phyloP scores from a whole-genome alignment of 2,329 filamentous ascomycete genomes.

The Fusarium buharicum region DNA sequence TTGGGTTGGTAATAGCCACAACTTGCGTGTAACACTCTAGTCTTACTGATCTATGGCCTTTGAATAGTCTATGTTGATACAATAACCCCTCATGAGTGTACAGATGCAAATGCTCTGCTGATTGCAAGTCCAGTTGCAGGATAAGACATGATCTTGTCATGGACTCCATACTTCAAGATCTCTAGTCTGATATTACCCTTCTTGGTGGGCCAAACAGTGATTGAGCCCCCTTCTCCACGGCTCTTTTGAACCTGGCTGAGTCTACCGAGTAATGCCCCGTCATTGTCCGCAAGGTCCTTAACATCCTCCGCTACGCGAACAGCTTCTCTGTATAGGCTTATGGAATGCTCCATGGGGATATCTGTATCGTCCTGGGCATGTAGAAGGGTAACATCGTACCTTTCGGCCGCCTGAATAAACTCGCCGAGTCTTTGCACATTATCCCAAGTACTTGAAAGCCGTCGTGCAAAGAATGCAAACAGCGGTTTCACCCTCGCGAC shows the following conservation, averaged over 20 bases:
- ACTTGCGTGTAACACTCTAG: too few relatives aligned
- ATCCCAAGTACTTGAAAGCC: conserved; percentile 57
- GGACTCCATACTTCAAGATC: conserved; percentile 61
- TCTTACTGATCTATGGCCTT: neutral
- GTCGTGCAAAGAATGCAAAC: conserved; percentile 53
- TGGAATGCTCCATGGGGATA: conserved; percentile 58
- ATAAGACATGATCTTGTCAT: conserved; percentile 63
- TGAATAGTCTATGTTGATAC: neutral
- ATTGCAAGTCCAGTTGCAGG: conserved; percentile 60
- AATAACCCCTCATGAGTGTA: neutral
- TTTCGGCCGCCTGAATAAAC: conserved; percentile 46
- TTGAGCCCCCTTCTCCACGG: conserved; percentile 57
- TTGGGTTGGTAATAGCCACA: too few relatives aligned
- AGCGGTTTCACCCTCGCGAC: conserved; percentile 58
- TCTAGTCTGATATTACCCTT: conserved; percentile 59
- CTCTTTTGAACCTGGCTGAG: conserved; percentile 35
- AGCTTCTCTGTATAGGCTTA: conserved; percentile 59
- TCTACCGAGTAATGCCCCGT: conserved; percentile 3
- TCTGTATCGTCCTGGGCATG: conserved; percentile 59
- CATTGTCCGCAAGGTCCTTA: conserved; percentile 45
- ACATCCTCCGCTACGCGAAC: conserved; percentile 54
- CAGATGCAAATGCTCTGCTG: conserved; percentile 27
- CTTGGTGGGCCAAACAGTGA: conserved; percentile 56
- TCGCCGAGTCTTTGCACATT: conserved; percentile 55
- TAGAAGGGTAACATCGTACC: conserved; percentile 55